Evolutionary conservation across 129 eudicot genomes (phyloP), one percentile per base, ranked within the genome.

Genomic region (carrot (Daucus carota)): DNA sequence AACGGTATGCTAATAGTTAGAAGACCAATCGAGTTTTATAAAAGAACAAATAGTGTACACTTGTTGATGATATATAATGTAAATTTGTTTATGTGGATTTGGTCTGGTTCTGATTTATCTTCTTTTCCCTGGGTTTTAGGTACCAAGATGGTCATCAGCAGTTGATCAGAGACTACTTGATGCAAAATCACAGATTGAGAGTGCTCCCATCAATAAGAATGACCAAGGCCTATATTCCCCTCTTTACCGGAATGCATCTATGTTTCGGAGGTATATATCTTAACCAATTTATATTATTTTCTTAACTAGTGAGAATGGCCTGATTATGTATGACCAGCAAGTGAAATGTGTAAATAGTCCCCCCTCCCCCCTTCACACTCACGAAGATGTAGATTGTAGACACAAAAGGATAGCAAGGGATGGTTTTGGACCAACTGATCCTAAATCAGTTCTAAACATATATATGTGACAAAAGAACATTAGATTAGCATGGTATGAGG

Each of bases 171-270:
- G 85, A 36, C 83, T 94, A 42, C 76, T 83, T 18, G 73, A 83
- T 41, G 92, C 89, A 75, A 91, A 79, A 77, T 47, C 77, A 63
- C 79, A 80, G 73, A 94, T 94, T 10, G 92, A 87, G 80, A 81
- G 79, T 78, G 93, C 86, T 42, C 76, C 83, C 14, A 40, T 57
- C 12, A 57, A 63, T 28, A 40, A 65, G 42, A 62, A 74, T 32
- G 81, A 84, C 33, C 90, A 70, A 46, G 77, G 75, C 16, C 83
- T 95, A 47, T 88, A 95, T 80, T 84, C 95, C 17, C 89, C 96
- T 22, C 50, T 91, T 70, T 95, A 91, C 80, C 89, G 84, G 73
- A 91, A 95, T 63, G 77, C 90, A 41, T 86, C 97, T 73, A 83
- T 41, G 60, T 91, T 95, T 78, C 73, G 65, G 54, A 95, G 91